Conservation (phyloP, 2,329 filamentous ascomycete species). For the Annulohypoxylon truncatum region DNA sequence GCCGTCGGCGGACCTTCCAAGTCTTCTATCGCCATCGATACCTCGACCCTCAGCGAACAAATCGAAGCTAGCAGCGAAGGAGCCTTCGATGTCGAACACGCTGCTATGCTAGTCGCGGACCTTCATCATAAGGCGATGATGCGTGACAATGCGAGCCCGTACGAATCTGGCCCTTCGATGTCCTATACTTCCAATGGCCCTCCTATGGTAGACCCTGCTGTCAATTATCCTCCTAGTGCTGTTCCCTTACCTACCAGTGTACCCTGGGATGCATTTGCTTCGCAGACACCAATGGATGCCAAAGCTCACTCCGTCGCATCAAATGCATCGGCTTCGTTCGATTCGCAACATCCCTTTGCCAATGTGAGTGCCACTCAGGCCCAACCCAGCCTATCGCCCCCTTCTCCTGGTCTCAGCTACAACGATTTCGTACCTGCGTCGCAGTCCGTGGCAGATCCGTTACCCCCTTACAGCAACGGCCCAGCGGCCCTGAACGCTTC, state of each 20-base stretch:
- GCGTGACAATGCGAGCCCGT: conserved; percentile 66
- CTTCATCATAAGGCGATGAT: conserved; percentile 95
- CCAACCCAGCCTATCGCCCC: conserved; percentile 73
- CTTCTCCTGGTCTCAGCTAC: conserved; percentile 65
- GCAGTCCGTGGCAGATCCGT: conserved; percentile 78
- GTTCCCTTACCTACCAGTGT: conserved; percentile 82
- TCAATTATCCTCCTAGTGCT: conserved; percentile 80
- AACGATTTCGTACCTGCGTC: conserved; percentile 73
- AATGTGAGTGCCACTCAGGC: conserved; percentile 67
- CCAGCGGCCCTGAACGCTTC: conserved; percentile 54
- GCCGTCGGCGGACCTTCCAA: conserved; percentile 76
- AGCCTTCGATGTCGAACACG: conserved; percentile 95
- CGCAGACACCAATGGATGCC: conserved; percentile 74
- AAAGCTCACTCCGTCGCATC: conserved; percentile 81
- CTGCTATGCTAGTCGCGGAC: conserved; percentile 98
- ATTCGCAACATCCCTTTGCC: conserved; percentile 73
- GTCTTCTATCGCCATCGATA: conserved; percentile 82
- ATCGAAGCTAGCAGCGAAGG: conserved; percentile 91
- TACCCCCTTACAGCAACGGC: conserved; percentile 74
- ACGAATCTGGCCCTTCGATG: conserved; percentile 69
- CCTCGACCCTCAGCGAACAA: conserved; percentile 83
- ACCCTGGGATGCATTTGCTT: conserved; percentile 91
- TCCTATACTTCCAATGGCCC: conserved; percentile 78
- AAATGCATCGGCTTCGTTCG: conserved; percentile 73
- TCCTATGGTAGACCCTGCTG: conserved; percentile 80